Conservation (phyloP, 345 rosid genomes). For the Microcos paniculata region DNA sequence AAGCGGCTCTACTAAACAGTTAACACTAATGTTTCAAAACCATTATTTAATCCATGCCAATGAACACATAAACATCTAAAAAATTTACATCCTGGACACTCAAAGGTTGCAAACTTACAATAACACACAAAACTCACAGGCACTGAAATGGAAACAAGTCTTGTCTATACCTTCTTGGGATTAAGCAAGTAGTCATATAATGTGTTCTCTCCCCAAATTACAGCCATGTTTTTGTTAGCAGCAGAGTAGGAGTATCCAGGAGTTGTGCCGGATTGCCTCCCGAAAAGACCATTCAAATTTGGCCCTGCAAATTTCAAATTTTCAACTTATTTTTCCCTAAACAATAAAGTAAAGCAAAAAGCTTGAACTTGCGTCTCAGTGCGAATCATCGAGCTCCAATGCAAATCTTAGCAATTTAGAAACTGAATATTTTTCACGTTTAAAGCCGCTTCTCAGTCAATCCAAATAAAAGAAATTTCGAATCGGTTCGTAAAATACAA, state of each 20-base stretch:
- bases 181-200: constrained; percentile 80
- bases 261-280: constrained; percentile 82
- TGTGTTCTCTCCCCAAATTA: constrained; percentile 73
- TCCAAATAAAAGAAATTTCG: not conserved
- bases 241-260: constrained; percentile 85
- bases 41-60: not conserved
- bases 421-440: not conserved
- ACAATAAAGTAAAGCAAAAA: not conserved
- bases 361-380: not conserved
- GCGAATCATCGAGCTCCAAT: not conserved
- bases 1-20: too few relatives aligned
- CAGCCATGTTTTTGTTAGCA: constrained; percentile 85
- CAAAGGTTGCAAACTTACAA: not conserved
- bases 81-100: not conserved
- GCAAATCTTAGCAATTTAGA: not conserved
- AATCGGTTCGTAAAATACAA: not conserved
- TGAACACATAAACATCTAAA: too few relatives aligned
- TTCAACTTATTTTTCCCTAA: not conserved
- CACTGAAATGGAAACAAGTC: not conserved
- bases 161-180: constrained; percentile 67
- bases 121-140: not conserved
- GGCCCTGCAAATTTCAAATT: constrained; percentile 51
- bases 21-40: not conserved
- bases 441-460: not conserved
- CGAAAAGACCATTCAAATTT: constrained; percentile 80